phyloP scores from a whole-genome alignment of 2,329 filamentous ascomycete species.

The Dissoconium aciculare region DNA sequence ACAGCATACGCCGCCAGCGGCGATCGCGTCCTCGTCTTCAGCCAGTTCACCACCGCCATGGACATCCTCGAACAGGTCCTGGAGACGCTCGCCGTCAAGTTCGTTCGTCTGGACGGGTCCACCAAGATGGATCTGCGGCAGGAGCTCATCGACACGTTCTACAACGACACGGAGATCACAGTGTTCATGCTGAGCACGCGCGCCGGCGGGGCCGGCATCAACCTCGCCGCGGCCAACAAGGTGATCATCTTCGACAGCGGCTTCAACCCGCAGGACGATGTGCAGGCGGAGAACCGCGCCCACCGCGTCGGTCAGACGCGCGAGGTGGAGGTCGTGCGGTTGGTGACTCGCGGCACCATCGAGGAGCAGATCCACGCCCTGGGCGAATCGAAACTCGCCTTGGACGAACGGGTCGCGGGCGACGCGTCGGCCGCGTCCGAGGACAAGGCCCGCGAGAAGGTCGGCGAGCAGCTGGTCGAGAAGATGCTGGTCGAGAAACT shows the following conservation, averaged over 20 bases:
- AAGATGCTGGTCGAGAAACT: slow-evolving; percentile 27
- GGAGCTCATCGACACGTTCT: slow-evolving; percentile 75
- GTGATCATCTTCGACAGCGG: slow-evolving; percentile 93
- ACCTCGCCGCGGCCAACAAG: slow-evolving; percentile 89
- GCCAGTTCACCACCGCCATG: slow-evolving; percentile 81
- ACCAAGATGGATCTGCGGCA: slow-evolving; percentile 75
- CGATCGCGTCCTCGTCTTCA: slow-evolving; percentile 81
- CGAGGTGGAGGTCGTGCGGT: slow-evolving; percentile 76
- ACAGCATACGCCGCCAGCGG: slow-evolving; percentile 59
- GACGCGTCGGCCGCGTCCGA: slow-evolving; percentile 37
- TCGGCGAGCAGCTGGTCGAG: slow-evolving; percentile 27
- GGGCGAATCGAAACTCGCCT: slow-evolving; percentile 80
- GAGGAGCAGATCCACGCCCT: slow-evolving; percentile 88
- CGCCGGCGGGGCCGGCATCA: slow-evolving; percentile 92
- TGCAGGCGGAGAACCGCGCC: slow-evolving; percentile 95
- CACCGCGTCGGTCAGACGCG: slow-evolving; percentile 85
- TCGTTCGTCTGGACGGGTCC: slow-evolving; percentile 72
- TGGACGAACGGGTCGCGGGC: slow-evolving; percentile 61
- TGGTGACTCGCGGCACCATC: slow-evolving; percentile 69
- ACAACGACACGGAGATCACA: slow-evolving; percentile 57
- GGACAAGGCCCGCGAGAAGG: slow-evolving; percentile 25
- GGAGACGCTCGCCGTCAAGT: slow-evolving; percentile 54
- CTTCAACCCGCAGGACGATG: slow-evolving; percentile 96
- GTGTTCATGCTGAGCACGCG: slow-evolving; percentile 90
- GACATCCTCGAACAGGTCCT: slow-evolving; percentile 79